phyloP scores from a whole-genome alignment of 1,284 basidiomycete species.

The Tremellales sp. region DNA sequence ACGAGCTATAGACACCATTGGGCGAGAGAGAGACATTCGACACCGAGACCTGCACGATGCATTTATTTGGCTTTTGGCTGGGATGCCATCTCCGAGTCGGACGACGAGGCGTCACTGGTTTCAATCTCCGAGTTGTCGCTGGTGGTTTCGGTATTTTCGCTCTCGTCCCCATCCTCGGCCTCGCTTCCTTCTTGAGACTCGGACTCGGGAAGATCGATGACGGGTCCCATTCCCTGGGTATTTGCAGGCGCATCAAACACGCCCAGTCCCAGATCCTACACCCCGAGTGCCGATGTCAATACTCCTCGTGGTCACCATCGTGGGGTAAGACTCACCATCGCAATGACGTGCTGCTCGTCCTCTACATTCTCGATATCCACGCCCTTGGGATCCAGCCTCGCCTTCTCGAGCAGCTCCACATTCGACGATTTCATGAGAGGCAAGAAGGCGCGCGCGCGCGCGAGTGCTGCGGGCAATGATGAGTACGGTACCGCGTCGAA shows the following conservation, averaged over 20 bases:
- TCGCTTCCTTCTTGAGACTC: slow-evolving; percentile 7
- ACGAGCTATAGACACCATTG: too few species aligned
- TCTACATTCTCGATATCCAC: slow-evolving; percentile 34
- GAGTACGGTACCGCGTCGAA: too few species aligned
- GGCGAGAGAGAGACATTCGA: too few species aligned
- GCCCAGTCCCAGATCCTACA: slow-evolving; percentile 39
- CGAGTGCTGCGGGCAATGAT: slow-evolving; percentile 30
- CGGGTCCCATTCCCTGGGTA: slow-evolving; percentile 24
- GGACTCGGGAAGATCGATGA: slow-evolving; percentile 18
- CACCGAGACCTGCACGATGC: too few species aligned
- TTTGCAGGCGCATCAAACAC: slow-evolving; percentile 36
- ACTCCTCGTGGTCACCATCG: not conserved
- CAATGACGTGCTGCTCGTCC: slow-evolving; percentile 22
- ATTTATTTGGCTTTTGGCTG: too few species aligned
- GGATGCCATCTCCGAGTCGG: too few species aligned
- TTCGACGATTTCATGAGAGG: slow-evolving; percentile 35
- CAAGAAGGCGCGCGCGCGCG: slow-evolving; percentile 38
- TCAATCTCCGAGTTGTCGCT: too few species aligned
- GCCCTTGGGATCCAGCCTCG: slow-evolving; percentile 19
- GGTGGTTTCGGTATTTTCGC: too few species aligned
- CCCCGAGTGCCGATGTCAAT: not conserved
- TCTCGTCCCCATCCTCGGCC: slow-evolving; percentile 9
- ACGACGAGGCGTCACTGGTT: too few species aligned
- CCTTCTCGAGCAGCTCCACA: slow-evolving; percentile 24
- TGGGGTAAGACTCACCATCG: slow-evolving; percentile 27